These are phyloP conservation scores for Phoenix dactylifera DNA, from an alignment of 176 grass and related monocot genomes.

Conservation along the genomic window DNA sequence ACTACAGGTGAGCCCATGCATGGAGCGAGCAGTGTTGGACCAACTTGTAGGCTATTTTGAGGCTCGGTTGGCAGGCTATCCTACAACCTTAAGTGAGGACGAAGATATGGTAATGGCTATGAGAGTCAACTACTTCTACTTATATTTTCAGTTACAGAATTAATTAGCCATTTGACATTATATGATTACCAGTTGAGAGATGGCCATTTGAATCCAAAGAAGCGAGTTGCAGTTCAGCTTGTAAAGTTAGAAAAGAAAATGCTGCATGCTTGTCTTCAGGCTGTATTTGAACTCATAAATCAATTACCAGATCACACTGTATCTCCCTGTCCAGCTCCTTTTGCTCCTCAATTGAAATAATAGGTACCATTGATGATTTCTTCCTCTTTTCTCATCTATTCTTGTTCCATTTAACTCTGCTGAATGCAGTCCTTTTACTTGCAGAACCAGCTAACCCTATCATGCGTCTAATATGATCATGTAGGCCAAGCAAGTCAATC, in stretches of 20 bases:
- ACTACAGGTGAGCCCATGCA: constrained; percentile 70
- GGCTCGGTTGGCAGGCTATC: constrained; percentile 76
- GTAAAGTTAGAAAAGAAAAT: constrained; percentile 91
- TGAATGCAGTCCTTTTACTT: neutral
- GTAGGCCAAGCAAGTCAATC: neutral
- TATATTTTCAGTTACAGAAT: constrained; percentile 8
- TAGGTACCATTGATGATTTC: constrained; percentile 24
- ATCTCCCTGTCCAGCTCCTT: constrained; percentile 82
- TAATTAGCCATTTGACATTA: constrained; percentile 10
- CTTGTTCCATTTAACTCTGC: neutral
- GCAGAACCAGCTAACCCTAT: neutral
- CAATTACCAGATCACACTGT: constrained; percentile 72
- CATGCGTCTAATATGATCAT: neutral
- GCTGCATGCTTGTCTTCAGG: constrained; percentile 78
- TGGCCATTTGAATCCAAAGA: constrained; percentile 84
- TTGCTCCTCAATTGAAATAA: constrained; percentile 70
- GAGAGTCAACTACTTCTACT: constrained; percentile 6
- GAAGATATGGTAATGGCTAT: constrained; percentile 65
- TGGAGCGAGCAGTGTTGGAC: constrained; percentile 90
- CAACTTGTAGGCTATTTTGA: constrained; percentile 82
- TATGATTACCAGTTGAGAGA: constrained; percentile 47
- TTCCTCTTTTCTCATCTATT: neutral
- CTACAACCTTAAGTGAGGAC: constrained; percentile 73
- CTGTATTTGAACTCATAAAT: constrained; percentile 54
- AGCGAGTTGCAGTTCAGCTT: constrained; percentile 74